Conservation (phyloP, 2,329 filamentous ascomycete genomes). For the Trichoderma simmonsii region DNA sequence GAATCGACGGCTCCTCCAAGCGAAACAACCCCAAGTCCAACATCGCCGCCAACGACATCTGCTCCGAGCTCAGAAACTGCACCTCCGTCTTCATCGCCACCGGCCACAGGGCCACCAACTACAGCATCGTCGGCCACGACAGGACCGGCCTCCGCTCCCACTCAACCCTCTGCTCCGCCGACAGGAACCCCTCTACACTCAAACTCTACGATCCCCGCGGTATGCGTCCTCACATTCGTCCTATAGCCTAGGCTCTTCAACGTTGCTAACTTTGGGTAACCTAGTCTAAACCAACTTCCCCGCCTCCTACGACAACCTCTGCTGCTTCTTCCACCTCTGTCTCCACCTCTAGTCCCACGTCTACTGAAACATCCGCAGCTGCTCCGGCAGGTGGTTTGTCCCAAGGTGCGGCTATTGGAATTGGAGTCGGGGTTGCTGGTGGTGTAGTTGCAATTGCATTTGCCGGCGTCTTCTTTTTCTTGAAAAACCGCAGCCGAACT, state of each 20-base stretch:
- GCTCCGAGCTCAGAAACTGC: not conserved
- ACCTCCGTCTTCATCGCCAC: not conserved
- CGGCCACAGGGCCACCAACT: not conserved
- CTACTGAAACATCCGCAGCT: slow-evolving; percentile 19
- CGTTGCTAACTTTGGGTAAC: not conserved
- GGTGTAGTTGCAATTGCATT: slow-evolving; percentile 40
- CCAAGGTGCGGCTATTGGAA: slow-evolving; percentile 46
- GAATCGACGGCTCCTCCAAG: not conserved
- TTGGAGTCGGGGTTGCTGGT: slow-evolving; percentile 46
- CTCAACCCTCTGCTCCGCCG: slow-evolving; percentile 6
- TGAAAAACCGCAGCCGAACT: slow-evolving; percentile 30
- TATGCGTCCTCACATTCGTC: not conserved
- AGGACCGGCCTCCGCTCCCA: slow-evolving; percentile 1
- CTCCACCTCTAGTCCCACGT: not conserved
- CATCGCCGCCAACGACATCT: not conserved
- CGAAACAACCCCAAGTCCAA: not conserved
- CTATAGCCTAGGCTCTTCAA: not conserved
- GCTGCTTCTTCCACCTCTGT: not conserved
- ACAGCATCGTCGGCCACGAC: slow-evolving; percentile 2
- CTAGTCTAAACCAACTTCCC: not conserved
- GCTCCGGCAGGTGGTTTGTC: slow-evolving; percentile 30
- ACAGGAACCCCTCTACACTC: slow-evolving; percentile 13
- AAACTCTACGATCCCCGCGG: slow-evolving; percentile 1
- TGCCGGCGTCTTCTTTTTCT: slow-evolving; percentile 39
- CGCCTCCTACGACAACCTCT: not conserved